Evolutionary conservation across 1,139 yeast species (phyloP).

Genomic region (Pneumocystis sp.): DNA sequence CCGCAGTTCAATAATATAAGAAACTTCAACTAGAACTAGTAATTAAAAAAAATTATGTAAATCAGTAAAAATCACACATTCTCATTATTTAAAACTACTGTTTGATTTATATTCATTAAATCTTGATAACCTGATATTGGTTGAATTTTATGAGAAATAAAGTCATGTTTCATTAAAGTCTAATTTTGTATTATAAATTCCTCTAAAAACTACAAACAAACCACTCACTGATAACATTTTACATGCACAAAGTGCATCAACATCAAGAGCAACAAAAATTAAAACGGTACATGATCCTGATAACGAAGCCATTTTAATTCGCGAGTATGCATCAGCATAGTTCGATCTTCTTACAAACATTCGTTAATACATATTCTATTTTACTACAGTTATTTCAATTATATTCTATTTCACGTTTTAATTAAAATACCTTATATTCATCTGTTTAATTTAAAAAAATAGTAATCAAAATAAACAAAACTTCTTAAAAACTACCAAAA

Average conservation of each 20-base stretch:
- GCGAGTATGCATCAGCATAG: constrained; percentile 21
- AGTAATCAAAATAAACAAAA: background rate
- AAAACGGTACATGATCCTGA: constrained; percentile 79
- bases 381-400: background rate
- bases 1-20: constrained; percentile 85
- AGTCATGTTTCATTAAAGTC: constrained; percentile 55
- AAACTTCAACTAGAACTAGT: constrained; percentile 35
- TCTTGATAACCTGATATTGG: constrained; percentile 94
- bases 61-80: constrained; percentile 5
- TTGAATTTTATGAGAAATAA: constrained; percentile 73
- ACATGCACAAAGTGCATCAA: constrained; percentile 86
- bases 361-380: background rate
- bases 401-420: background rate
- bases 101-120: constrained; percentile 44
- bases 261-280: constrained; percentile 73
- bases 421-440: background rate
- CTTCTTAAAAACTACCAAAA: too few relatives aligned
- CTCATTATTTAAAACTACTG: constrained; percentile 46
- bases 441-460: background rate
- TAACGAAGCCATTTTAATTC: constrained; percentile 25
- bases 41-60: background rate
- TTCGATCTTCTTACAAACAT: background rate
- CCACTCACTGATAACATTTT: constrained; percentile 41
- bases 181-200: background rate
- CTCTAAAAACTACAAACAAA: background rate